Conservation (phyloP, 495 filamentous ascomycete species). For the Penicillium coprophilum region DNA sequence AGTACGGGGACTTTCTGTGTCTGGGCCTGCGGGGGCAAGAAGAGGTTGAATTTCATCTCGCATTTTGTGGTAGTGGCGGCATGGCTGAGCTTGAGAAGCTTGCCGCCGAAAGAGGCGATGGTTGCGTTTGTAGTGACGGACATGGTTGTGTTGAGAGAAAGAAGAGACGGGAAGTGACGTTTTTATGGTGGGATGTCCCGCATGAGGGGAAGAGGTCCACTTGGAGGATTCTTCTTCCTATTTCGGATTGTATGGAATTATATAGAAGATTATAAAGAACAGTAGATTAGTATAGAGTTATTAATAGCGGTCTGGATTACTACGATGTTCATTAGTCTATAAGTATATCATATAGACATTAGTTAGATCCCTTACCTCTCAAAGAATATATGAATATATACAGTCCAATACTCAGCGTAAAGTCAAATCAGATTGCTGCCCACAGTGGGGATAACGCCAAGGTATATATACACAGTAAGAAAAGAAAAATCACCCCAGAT, state of each 20-base stretch:
- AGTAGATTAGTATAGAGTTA: too few species aligned
- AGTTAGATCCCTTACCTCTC: too few species aligned
- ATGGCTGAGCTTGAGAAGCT: constrained; percentile 91
- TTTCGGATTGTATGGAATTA: not conserved
- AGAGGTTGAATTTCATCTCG: constrained; percentile 69
- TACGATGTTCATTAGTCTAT: too few species aligned
- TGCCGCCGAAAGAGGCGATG: constrained; percentile 91
- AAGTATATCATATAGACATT: not conserved
- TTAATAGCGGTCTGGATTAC: too few species aligned
- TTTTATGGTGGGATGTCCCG: constrained; percentile 7
- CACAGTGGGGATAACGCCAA: constrained; percentile 22
- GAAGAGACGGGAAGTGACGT: constrained; percentile 2
- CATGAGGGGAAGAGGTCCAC: constrained; percentile 18
- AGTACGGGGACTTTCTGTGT: constrained; percentile 72
- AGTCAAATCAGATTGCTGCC: constrained; percentile 19
- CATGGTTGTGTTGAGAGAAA: constrained; percentile 46
- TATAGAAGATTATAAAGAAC: not conserved
- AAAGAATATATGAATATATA: too few species aligned
- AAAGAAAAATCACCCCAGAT: not conserved
- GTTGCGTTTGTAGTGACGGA: constrained; percentile 81
- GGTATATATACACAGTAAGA: constrained; percentile 1
- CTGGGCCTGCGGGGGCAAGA: constrained; percentile 59
- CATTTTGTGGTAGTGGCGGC: constrained; percentile 63
- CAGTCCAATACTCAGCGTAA: too few species aligned
- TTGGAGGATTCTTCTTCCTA: not conserved